A percentile compares a stretch with the other conserved stretches of the same genome.
These are phyloP conservation scores for Arthroderma sp. DNA, from an alignment of 2,329 filamentous ascomycete species.

Conservation along the genomic window DNA sequence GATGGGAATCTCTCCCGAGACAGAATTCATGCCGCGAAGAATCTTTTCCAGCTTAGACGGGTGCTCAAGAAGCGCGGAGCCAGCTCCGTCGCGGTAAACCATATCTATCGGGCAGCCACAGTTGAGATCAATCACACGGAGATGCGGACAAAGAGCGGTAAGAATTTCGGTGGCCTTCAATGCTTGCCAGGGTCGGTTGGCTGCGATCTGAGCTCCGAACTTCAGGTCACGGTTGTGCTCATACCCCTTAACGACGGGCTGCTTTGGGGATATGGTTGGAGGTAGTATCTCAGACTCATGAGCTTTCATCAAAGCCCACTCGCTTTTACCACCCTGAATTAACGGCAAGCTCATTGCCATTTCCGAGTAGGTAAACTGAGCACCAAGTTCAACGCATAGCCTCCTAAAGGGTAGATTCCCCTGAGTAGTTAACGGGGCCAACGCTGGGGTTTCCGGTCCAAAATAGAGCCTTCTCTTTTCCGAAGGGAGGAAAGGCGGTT, in stretches of 20 bases:
- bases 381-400: slow-evolving; percentile 77
- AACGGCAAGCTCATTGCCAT: slow-evolving; percentile 92
- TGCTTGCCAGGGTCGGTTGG: slow-evolving; percentile 81
- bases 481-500: slow-evolving; percentile 76
- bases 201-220: slow-evolving; percentile 87
- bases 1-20: slow-evolving; percentile 81
- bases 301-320: slow-evolving; percentile 91
- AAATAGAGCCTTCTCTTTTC: slow-evolving; percentile 94
- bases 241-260: slow-evolving; percentile 58
- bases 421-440: slow-evolving; percentile 94
- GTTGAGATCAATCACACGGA: slow-evolving; percentile 89
- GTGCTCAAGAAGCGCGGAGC: slow-evolving; percentile 81
- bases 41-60: slow-evolving; percentile 86
- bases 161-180: slow-evolving; percentile 79
- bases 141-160: slow-evolving; percentile 61
- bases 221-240: slow-evolving; percentile 71
- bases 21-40: slow-evolving; percentile 86
- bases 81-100: slow-evolving; percentile 75
- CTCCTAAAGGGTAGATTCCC: slow-evolving; percentile 91
- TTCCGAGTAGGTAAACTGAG: slow-evolving; percentile 90
- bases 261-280: slow-evolving; percentile 49
- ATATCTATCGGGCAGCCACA: slow-evolving; percentile 96
- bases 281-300: slow-evolving; percentile 70
- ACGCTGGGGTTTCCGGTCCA: slow-evolving; percentile 76
- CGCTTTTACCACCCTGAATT: slow-evolving; percentile 75